Conservation (phyloP, 176 grass and related monocot genomes). For the Rhynchospora pubera region DNA sequence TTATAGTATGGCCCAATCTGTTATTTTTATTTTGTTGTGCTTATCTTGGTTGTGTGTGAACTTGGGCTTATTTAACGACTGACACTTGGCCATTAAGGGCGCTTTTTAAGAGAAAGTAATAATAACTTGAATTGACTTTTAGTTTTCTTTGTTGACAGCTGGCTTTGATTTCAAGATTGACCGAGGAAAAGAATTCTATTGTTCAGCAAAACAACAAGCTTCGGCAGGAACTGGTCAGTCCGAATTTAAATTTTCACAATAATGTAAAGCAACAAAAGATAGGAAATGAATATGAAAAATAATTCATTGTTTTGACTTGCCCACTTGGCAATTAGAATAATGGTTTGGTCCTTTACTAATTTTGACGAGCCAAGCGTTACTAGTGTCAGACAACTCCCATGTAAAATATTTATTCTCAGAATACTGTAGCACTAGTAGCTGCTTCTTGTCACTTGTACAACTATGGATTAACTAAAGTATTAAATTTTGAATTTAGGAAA, state of each 20-base stretch:
- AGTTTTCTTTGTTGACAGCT: slow-evolving; percentile 34
- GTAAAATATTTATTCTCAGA: not conserved
- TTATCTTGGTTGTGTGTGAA: not conserved
- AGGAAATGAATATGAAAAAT: not conserved
- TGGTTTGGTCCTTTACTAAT: not conserved
- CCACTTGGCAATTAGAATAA: not conserved
- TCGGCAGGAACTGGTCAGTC: slow-evolving; percentile 70
- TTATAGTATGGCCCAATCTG: not conserved
- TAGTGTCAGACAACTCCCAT: not conserved
- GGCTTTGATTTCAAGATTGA: slow-evolving; percentile 52
- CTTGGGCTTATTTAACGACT: not conserved
- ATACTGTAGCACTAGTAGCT: not conserved
- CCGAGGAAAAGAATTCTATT: slow-evolving; percentile 54
- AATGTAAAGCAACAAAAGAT: not conserved
- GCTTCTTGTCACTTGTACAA: slow-evolving; percentile 3
- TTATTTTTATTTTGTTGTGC: not conserved
- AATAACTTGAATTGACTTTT: slow-evolving; percentile 11
- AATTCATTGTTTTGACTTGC: not conserved
- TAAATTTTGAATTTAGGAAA: slow-evolving; percentile 40
- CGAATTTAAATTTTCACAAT: not conserved
- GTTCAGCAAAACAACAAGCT: slow-evolving; percentile 65
- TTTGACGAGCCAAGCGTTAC: slow-evolving; percentile 1
- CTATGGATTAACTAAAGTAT: not conserved
- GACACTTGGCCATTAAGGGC: not conserved
- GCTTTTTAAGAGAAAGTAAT: not conserved